A percentile compares a stretch with the other conserved stretches of the same genome.
Conservation (phyloP, 2,329 filamentous ascomycete genomes). For the Septoria linicola region DNA sequence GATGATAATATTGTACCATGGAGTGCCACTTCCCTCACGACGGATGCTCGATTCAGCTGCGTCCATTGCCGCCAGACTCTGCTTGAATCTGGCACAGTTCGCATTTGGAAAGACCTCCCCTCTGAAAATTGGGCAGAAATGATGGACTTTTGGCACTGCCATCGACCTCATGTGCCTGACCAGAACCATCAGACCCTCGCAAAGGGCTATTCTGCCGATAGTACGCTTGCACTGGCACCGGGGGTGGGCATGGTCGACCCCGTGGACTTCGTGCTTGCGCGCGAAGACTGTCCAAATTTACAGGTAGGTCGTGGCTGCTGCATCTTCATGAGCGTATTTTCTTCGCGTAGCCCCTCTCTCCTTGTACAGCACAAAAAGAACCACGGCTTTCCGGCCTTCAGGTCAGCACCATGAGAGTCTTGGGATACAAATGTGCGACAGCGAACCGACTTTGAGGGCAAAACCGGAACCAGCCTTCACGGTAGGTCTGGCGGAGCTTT, state of each 20-base stretch:
- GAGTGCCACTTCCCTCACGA: conserved; percentile 42
- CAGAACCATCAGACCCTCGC: conserved; percentile 41
- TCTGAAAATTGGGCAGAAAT: conserved; percentile 99
- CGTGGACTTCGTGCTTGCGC: conserved; percentile 69
- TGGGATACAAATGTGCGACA: conserved; percentile 41
- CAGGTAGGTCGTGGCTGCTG: conserved; percentile 41
- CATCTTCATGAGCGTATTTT: not conserved
- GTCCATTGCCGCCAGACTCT: conserved; percentile 31
- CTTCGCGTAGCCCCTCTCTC: conserved; percentile 8
- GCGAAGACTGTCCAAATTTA: conserved; percentile 60
- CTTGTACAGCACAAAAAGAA: conserved; percentile 37
- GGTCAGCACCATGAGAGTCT: conserved; percentile 33
- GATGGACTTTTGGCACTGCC: conserved; percentile 99
- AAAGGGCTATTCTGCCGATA: conserved; percentile 83
- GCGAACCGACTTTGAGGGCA: conserved; percentile 24
- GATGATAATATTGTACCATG: conserved; percentile 45
- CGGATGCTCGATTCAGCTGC: conserved; percentile 32
- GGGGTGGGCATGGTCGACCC: conserved; percentile 78
- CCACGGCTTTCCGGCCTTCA: conserved; percentile 36
- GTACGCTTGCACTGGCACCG: conserved; percentile 63
- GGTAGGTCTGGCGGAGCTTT: conserved; percentile 30
- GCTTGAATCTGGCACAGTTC: conserved; percentile 40
- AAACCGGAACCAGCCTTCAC: conserved; percentile 28
- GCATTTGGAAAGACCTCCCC: conserved; percentile 84
- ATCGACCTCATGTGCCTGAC: conserved; percentile 71